These are phyloP conservation scores for Pterula multifida DNA, from an alignment of 1,284 basidiomycete genomes.

Conservation along the genomic window DNA sequence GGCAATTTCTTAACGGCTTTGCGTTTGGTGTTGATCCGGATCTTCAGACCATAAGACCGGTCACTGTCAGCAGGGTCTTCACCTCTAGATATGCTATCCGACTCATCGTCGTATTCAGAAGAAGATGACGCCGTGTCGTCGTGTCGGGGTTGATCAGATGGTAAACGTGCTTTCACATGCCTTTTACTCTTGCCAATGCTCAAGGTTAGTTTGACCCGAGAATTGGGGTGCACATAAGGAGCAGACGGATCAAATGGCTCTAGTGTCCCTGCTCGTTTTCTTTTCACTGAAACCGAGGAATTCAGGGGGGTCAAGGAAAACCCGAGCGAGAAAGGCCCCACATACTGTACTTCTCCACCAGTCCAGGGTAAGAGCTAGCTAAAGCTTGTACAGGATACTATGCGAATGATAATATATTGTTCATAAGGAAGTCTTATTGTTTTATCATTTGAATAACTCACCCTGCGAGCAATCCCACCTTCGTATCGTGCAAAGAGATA, in stretches of 20 bases:
- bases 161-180: conserved; percentile 6
- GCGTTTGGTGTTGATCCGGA: conserved; percentile 17
- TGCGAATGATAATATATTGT: conserved; percentile 10
- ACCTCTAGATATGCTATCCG: conserved; percentile 1
- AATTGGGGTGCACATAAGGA: conserved; percentile 43
- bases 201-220: conserved; percentile 31
- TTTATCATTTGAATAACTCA: conserved; percentile 17
- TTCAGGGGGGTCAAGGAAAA: background rate
- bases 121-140: background rate
- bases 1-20: conserved; percentile 27
- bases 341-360: conserved; percentile 50
- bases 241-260: conserved; percentile 50
- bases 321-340: conserved; percentile 7
- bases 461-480: conserved; percentile 50
- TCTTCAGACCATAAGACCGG: conserved; percentile 5
- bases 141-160: conserved; percentile 17
- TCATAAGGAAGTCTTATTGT: background rate
- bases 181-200: conserved; percentile 22
- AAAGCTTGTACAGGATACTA: conserved; percentile 33
- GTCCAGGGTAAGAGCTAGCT: conserved; percentile 22
- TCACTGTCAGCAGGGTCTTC: conserved; percentile 11
- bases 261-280: conserved; percentile 28
- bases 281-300: conserved; percentile 23
- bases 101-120: background rate
- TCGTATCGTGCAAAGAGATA: conserved; percentile 45